A percentile compares a stretch with the other conserved stretches of the same genome.
These are phyloP conservation scores for Amanita jacksonii DNA, from an alignment of 768 basidiomycete genomes.

Conservation along the genomic window DNA sequence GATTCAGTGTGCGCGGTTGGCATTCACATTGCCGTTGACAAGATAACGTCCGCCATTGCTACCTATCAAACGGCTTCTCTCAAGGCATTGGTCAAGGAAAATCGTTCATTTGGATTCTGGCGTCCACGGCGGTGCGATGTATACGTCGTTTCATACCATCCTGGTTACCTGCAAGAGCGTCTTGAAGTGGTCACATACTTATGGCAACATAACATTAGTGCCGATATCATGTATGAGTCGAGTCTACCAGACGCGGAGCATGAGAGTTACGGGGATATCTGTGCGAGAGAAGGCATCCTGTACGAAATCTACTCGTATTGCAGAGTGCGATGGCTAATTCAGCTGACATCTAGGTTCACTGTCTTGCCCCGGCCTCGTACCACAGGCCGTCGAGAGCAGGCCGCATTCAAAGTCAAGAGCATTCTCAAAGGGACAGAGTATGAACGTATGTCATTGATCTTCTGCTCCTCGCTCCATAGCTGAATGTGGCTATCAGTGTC, in stretches of 20 bases:
- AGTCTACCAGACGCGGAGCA: conserved; percentile 53
- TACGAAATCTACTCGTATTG: conserved; percentile 23
- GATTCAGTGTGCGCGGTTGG: conserved; percentile 60
- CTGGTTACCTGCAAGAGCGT: conserved; percentile 67
- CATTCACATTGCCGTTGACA: conserved; percentile 70
- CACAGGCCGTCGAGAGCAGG: conserved; percentile 43
- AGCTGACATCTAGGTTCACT: conserved; percentile 24
- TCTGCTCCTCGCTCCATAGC: not conserved
- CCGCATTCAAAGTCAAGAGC: conserved; percentile 77
- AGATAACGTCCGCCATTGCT: conserved; percentile 61
- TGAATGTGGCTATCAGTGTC: conserved; percentile 24
- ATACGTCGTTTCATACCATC: conserved; percentile 71
- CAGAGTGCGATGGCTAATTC: too few relatives aligned
- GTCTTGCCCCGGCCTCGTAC: conserved; percentile 40
- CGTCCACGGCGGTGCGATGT: conserved; percentile 86
- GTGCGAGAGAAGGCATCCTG: conserved; percentile 79
- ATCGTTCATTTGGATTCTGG: conserved; percentile 81
- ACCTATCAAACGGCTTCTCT: conserved; percentile 62
- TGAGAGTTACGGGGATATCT: conserved; percentile 58
- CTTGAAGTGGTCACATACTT: conserved; percentile 68
- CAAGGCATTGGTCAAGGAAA: conserved; percentile 64
- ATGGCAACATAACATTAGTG: conserved; percentile 77
- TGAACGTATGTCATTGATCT: conserved; percentile 41
- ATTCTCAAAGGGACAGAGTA: conserved; percentile 70
- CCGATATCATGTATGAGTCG: conserved; percentile 82